Evolutionary conservation across 768 basidiomycete species (phyloP), one percentile per base, ranked within the genome.

Genomic region (Suillus luteus): DNA sequence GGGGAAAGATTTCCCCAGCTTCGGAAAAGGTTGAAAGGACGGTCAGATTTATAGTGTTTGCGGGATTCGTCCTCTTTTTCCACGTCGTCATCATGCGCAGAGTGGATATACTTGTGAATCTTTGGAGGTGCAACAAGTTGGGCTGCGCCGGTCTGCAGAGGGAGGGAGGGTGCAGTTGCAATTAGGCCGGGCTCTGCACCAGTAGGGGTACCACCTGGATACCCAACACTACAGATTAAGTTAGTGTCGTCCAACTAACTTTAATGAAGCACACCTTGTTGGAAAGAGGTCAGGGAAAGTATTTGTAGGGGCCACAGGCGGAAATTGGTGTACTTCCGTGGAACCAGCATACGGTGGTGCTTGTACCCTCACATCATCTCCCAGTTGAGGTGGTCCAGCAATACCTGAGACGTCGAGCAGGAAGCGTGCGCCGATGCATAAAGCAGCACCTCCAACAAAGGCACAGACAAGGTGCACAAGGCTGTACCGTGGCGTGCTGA

Each of bases 1-100:
- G 93, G 93, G 1, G 89, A 89, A 48, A 93, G 73, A 70, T 93
- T 94, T 1, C 93, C 93, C 93, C 93, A 95, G 49, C 85, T 83
- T 72, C 81, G 84, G 76, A 93, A 86, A 51, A 94, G 69, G 70
- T 89, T 84, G 67, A 92, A 93, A 11, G 78, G 63, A 41, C 73
- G 73, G 19, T 77, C 74, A 4, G 12, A 40, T 48, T 59, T 44
- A 57, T 43, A 52, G 24, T 38, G 27, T 40, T 63, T 71, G 40
- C 76, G 74, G 22, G 69, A 70, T 54, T 71, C 73, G 65, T 66
- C 65, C 54, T 67, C 68, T 33, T 65, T 60, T 60, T 60, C 40
- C 10, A 31, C 17, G 19, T 60, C 24, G 5, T 57, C 57, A 7
- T 24, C 63, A 19, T 67, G 24, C 19, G 40, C 19, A 58, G 41